Percentiles rank a stretch among this genome's conserved stretches.
Evolutionary conservation across 345 rosid genomes (phyloP).

Genomic region (Rhodamnia argentea): DNA sequence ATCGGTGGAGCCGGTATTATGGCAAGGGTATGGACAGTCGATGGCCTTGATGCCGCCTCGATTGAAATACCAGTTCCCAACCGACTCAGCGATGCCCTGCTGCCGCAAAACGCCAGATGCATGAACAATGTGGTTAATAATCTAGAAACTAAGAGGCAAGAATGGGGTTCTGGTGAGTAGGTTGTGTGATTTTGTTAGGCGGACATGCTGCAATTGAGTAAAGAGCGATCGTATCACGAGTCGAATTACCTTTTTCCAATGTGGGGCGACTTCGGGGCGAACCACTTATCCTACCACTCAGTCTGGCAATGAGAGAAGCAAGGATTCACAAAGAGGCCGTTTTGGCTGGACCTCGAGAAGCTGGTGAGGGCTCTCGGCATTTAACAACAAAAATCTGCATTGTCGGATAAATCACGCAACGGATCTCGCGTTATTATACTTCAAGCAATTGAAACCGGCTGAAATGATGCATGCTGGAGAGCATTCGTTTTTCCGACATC

Average conservation of each 20-base stretch:
- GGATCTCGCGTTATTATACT: background rate
- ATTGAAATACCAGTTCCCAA: constrained; percentile 46
- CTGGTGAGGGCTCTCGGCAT: constrained; percentile 28
- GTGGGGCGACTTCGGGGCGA: constrained; percentile 27
- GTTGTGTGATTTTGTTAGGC: background rate
- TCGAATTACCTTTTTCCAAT: constrained; percentile 26
- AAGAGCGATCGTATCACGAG: background rate
- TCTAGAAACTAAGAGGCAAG: background rate
- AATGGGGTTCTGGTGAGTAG: background rate
- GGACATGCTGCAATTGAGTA: background rate
- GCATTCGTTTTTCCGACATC: background rate
- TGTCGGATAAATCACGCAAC: background rate
- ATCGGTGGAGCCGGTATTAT: constrained; percentile 23
- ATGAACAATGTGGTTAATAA: background rate
- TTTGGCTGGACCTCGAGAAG: constrained; percentile 23
- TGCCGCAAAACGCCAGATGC: background rate
- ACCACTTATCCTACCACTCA: constrained; percentile 52
- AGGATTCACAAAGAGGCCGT: constrained; percentile 40
- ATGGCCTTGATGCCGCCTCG: constrained; percentile 14
- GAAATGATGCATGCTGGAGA: background rate
- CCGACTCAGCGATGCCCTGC: constrained; percentile 43
- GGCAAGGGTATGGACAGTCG: constrained; percentile 51
- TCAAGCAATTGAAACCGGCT: background rate
- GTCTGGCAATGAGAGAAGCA: constrained; percentile 54
- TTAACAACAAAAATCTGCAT: constrained; percentile 35